Evolutionary conservation across 768 basidiomycete species (phyloP).

Genomic region (Tylopilus rubrobrunneus): DNA sequence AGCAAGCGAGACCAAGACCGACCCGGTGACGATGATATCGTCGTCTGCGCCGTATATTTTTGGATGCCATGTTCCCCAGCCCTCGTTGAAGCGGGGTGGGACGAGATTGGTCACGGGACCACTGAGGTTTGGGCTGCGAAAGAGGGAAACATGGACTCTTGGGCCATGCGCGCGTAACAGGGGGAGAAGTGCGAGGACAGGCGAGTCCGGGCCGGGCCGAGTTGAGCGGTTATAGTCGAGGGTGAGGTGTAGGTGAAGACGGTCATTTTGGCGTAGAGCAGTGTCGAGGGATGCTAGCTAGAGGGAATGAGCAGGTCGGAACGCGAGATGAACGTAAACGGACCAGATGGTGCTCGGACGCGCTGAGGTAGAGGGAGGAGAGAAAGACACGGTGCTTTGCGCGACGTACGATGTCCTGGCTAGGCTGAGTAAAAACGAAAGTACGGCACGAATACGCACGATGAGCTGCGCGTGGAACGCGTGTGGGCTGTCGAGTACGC

Average conservation of each 20-base stretch:
- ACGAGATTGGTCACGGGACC: conserved; percentile 72
- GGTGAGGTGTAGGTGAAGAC: conserved; percentile 65
- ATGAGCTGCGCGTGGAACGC: conserved; percentile 55
- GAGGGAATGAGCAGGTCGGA: neutral
- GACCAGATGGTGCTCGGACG: conserved; percentile 75
- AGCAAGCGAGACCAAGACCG: conserved; percentile 21
- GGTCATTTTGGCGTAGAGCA: conserved; percentile 54
- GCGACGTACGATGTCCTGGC: conserved; percentile 69
- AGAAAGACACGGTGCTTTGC: conserved; percentile 82
- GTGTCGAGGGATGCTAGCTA: conserved; percentile 68
- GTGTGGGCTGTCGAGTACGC: conserved; percentile 52
- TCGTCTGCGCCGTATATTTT: conserved; percentile 95
- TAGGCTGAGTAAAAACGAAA: neutral
- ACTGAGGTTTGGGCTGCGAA: conserved; percentile 81
- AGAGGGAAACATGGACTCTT: conserved; percentile 75
- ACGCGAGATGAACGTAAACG: conserved; percentile 25
- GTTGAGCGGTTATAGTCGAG: conserved; percentile 81
- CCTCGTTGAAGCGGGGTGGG: conserved; percentile 94
- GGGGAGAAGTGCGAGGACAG: conserved; percentile 64
- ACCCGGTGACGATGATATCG: conserved; percentile 92
- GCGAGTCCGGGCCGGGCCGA: conserved; percentile 68
- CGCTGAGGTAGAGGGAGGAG: conserved; percentile 86
- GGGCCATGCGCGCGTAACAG: conserved; percentile 68
- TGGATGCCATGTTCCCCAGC: conserved; percentile 98
- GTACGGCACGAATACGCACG: conserved; percentile 36